A percentile compares a stretch with the other conserved stretches of the same genome.
phyloP scores from a whole-genome alignment of 2,329 filamentous ascomycete genomes.

The Madurella fahalii region DNA sequence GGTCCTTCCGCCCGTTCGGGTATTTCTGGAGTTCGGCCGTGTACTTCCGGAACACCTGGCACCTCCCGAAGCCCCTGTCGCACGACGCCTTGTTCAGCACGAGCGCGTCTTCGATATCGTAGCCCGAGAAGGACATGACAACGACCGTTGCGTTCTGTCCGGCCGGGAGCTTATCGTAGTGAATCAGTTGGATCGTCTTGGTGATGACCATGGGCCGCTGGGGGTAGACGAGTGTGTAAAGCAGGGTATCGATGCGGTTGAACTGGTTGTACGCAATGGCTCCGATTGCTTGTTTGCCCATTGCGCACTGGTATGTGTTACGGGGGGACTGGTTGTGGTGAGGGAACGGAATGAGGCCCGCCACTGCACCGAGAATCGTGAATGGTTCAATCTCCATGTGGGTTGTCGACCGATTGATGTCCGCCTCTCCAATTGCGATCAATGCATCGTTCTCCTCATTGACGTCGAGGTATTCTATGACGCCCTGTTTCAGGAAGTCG shows the following conservation, averaged over 20 bases:
- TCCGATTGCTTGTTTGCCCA: conserved; percentile 99
- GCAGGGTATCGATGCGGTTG: conserved; percentile 88
- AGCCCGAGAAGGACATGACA: conserved; percentile 98
- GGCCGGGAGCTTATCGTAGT: conserved; percentile 95
- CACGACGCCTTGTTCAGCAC: conserved; percentile 95
- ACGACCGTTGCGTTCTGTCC: conserved; percentile 97
- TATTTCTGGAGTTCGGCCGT: conserved; percentile 83
- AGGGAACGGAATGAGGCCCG: conserved; percentile 93
- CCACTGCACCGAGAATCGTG: conserved; percentile 90
- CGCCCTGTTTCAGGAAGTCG: conserved; percentile 82
- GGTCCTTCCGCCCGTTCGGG: conserved; percentile 69
- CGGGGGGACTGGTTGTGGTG: conserved; percentile 98
- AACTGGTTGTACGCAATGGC: conserved; percentile 98
- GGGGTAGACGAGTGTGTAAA: conserved; percentile 96
- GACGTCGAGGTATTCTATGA: conserved; percentile 95
- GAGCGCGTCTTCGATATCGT: conserved; percentile 98
- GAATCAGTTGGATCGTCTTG: conserved; percentile 91
- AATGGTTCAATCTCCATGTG: conserved; percentile 98
- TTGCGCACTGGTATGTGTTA: conserved; percentile 99
- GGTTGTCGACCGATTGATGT: conserved; percentile 79
- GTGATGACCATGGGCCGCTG: conserved; percentile 97
- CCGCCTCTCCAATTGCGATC: conserved; percentile 82
- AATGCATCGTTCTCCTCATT: conserved; percentile 98
- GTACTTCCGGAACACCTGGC: conserved; percentile 97
- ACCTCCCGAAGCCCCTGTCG: conserved; percentile 91